phyloP scores from a whole-genome alignment of 176 grass and related monocot species.

The Triticum aestivum region IWGSC_CS_RefSeq_v2.1 NC_057805.1:504715989-504716488 shows the following conservation, averaged over 20 bases:
- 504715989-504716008: background rate
- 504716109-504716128: background rate
- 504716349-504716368: no score
- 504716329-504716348: no score
- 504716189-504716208: background rate
- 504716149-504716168: background rate
- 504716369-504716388: no score
- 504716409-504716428: no score
- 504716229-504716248: background rate
- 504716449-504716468: background rate
- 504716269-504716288: no score
- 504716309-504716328: no score
- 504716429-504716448: no score
- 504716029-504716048: background rate
- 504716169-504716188: background rate
- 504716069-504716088: background rate
- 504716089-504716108: background rate
- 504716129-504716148: background rate
- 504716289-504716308: no score
- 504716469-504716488: background rate
- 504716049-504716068: background rate
- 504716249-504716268: background rate
- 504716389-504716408: no score
- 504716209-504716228: background rate
- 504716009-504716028: background rate